Evolutionary conservation across 345 rosid species (phyloP).

Genomic region (Brassica juncea): DNA sequence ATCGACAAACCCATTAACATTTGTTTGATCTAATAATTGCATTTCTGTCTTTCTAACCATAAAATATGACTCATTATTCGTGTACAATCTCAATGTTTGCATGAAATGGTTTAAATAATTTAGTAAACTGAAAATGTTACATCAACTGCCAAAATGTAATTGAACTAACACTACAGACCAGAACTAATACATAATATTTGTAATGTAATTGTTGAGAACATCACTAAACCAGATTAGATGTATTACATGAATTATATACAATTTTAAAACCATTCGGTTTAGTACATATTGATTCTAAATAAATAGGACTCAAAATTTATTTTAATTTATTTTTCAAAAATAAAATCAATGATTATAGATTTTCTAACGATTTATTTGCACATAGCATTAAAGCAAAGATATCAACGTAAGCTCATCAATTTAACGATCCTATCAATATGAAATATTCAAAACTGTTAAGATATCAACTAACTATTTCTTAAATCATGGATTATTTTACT

Average conservation of each 20-base stretch:
- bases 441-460: no score
- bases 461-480: not conserved
- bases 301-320: not conserved
- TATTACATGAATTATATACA: not conserved
- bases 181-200: no score
- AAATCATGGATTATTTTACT: not conserved
- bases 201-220: not conserved
- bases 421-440: not conserved
- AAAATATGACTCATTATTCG: not conserved
- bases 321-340: no score
- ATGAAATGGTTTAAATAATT: not conserved
- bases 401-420: not conserved
- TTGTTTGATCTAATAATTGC: not conserved
- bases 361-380: not conserved
- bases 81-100: not conserved
- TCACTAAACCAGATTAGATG: not conserved
- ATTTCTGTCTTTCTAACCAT: not conserved
- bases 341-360: no score
- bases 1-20: not conserved
- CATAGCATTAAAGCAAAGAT: no score
- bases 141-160: not conserved
- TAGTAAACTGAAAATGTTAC: not conserved
- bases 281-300: not conserved
- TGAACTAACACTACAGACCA: not conserved
- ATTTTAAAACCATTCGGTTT: not conserved